Evolutionary conservation across 176 grass and related monocot genomes (phyloP), one percentile per base, ranked within the genome.

Genomic region (Aegilops bicornis): DNA sequence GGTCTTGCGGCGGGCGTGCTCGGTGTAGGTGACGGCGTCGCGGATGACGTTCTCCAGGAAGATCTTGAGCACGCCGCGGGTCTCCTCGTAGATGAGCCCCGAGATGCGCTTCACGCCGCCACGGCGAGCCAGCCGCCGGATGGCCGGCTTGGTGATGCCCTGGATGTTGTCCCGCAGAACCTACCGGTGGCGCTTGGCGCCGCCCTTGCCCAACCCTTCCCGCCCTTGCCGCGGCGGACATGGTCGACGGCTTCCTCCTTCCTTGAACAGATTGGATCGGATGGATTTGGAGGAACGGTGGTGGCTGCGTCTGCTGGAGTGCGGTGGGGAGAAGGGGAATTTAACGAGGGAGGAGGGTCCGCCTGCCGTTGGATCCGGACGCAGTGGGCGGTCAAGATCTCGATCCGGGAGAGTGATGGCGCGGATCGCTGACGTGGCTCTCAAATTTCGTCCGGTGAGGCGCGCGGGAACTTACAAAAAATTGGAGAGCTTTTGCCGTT

Each of bases 11-110:
- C 93, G 88, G 12, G 90, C 90, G 88, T 95, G 90, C 88, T 92
- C 93, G 8, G 90, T 92, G 79, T 95, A 92, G 43, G 88, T 92
- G 65, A 95, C 90, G 64, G 93, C 90, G 86, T 95, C 93, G 45
- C 93, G 86, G 83, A 95, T 92, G 75, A 95, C 90, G 76, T 95
- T 90, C 90, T 95, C 90, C 27, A 95, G 86, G 76, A 95, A 95
- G 90, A 95, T 95, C 85, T 95, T 92, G 69, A 95, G 93, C 67
- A 95, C 90, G 54, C 88, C 88, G n/a, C 86, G 88, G 64, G 86
- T 92, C 85, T 95, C 93, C 88, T 95, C 93, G 83, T 88, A 95
- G 75, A 90, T 92, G 12, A 92, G 83, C 0, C 90, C 88, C 1
- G 85, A 86, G 86, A 95, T 95, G 63, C 90, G 93, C 93, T 95